Evolutionary conservation across 352 stramenopile genomes (phyloP).

Genomic region (Pythium vanterpoolii): DNA sequence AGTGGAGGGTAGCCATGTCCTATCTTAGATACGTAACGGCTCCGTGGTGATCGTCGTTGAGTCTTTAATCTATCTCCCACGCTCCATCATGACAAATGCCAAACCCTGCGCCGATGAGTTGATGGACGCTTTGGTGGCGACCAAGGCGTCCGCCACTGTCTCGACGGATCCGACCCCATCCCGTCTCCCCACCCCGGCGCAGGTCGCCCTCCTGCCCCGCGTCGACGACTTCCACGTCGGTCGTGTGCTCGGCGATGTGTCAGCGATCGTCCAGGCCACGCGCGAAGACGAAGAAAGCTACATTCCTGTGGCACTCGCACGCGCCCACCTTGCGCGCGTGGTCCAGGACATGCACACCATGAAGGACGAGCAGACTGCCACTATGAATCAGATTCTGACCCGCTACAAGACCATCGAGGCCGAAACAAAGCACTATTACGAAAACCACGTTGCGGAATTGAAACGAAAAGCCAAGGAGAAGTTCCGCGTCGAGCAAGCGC

Average conservation of each 20-base stretch:
- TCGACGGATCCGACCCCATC: neutral
- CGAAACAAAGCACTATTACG: constrained; percentile 55
- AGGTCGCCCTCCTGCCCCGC: constrained; percentile 12
- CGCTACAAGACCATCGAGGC: constrained; percentile 55
- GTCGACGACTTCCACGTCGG: constrained; percentile 42
- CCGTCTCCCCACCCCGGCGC: neutral
- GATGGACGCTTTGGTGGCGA: neutral
- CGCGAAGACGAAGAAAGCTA: constrained; percentile 52
- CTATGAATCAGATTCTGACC: constrained; percentile 48
- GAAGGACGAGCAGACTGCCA: constrained; percentile 59
- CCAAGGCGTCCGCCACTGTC: neutral
- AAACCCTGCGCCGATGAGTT: neutral
- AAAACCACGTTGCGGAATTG: constrained; percentile 41
- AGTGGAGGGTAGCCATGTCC: too few relatives aligned
- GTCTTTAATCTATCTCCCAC: too few relatives aligned
- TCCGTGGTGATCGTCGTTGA: too few relatives aligned
- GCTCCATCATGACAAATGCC: neutral
- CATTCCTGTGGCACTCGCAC: constrained; percentile 68
- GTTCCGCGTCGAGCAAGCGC: constrained; percentile 28
- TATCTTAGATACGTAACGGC: too few relatives aligned
- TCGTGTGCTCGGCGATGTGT: constrained; percentile 19
- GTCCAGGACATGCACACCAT: constrained; percentile 77
- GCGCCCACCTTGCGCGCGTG: constrained; percentile 54
- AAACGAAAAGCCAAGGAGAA: constrained; percentile 36
- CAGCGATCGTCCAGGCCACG: constrained; percentile 7